Percentiles rank a stretch among this genome's conserved stretches.
Conservation (phyloP, 1,284 basidiomycete genomes). For the Pascua sp. region DNA sequence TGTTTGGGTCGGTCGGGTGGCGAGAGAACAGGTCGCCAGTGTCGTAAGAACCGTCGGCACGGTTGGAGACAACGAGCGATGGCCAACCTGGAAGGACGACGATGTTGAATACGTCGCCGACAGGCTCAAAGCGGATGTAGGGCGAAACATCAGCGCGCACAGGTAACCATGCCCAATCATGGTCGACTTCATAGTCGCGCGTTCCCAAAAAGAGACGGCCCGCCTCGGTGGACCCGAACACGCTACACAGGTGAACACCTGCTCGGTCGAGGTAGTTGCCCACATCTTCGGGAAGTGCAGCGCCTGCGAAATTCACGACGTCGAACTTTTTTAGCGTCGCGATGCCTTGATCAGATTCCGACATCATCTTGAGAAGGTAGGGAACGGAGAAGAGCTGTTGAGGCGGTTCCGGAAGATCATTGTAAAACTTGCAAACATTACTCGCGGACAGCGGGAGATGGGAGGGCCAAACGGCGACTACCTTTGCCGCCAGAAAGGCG, state of each 20-base stretch:
- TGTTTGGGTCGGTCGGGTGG: constrained; percentile 50
- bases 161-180: constrained; percentile 60
- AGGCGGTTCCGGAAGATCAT: constrained; percentile 38
- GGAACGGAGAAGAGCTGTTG: constrained; percentile 49
- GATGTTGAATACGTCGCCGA: constrained; percentile 55
- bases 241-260: constrained; percentile 57
- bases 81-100: constrained; percentile 58
- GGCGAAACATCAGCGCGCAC: constrained; percentile 46
- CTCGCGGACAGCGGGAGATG: constrained; percentile 56
- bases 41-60: constrained; percentile 59
- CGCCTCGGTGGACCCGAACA: constrained; percentile 54
- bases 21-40: constrained; percentile 59
- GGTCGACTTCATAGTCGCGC: constrained; percentile 55
- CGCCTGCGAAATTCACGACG: constrained; percentile 51
- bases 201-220: constrained; percentile 52
- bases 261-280: constrained; percentile 56
- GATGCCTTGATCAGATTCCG: constrained; percentile 54
- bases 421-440: constrained; percentile 48
- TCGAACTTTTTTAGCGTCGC: constrained; percentile 55
- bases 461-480: constrained; percentile 56
- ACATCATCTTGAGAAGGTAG: constrained; percentile 54
- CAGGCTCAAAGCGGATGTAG: constrained; percentile 54
- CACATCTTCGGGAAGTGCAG: constrained; percentile 51
- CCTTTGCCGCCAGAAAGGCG: constrained; percentile 50
- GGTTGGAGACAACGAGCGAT: constrained; percentile 52